Evolutionary conservation across 148 eudicot genomes (phyloP).

Genomic region (Amaranthus palmeri): DNA sequence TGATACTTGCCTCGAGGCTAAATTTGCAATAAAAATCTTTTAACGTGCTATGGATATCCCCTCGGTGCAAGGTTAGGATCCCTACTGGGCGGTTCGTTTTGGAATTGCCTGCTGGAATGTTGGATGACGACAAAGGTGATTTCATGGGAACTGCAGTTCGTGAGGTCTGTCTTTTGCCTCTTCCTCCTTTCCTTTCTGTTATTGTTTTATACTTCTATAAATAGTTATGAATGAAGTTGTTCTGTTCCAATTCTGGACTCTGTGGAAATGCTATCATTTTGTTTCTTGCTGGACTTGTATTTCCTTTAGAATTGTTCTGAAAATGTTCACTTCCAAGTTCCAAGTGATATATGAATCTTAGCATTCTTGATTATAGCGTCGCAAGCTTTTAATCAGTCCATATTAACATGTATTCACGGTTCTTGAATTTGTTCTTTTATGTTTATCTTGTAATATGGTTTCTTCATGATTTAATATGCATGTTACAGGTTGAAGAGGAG

Average conservation of each 20-base stretch:
- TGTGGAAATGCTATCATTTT: no score
- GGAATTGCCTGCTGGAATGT: slow-evolving; percentile 98
- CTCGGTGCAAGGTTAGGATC: slow-evolving; percentile 72
- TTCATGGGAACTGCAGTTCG: slow-evolving; percentile 88
- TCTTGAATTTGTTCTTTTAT: not conserved
- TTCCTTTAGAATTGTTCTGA: not conserved
- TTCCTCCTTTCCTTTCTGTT: not conserved
- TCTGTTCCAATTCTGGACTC: not conserved
- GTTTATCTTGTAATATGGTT: not conserved
- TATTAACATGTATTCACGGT: not conserved
- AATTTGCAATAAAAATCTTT: not conserved
- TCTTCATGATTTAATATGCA: slow-evolving; percentile 4
- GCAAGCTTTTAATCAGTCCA: not conserved
- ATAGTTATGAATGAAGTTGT: not conserved
- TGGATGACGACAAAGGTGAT: slow-evolving; percentile 89
- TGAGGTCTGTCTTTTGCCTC: slow-evolving; percentile 52
- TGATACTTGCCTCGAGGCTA: not conserved
- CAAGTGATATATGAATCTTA: not conserved
- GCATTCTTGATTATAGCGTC: not conserved
- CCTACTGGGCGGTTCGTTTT: slow-evolving; percentile 79
- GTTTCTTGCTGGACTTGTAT: not conserved
- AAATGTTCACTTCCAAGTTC: not conserved
- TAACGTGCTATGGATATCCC: slow-evolving; percentile 4
- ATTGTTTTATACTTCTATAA: not conserved
- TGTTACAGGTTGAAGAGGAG: slow-evolving; percentile 85